Evolutionary conservation across 1,284 basidiomycete genomes (phyloP).

Genomic region (Xerocomus minutiporus): DNA sequence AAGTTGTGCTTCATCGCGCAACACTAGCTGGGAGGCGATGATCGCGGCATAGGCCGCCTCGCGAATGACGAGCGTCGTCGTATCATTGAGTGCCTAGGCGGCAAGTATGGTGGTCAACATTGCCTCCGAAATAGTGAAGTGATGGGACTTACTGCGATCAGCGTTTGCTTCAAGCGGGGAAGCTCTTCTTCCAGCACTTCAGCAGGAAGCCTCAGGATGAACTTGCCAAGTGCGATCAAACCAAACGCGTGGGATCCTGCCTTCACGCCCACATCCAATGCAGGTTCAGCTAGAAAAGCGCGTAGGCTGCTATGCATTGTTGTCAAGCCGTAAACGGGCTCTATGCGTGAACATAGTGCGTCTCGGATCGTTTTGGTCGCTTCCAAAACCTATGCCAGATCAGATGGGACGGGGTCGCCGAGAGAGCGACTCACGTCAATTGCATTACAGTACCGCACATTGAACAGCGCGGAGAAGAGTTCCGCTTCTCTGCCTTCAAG

Average conservation of each 20-base stretch:
- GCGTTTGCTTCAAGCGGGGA: constrained; percentile 62
- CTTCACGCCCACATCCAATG: constrained; percentile 47
- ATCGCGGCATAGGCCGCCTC: constrained; percentile 77
- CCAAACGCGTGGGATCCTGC: constrained; percentile 73
- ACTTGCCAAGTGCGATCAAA: constrained; percentile 74
- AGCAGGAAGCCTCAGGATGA: constrained; percentile 69
- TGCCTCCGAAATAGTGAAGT: background rate
- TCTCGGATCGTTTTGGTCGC: constrained; percentile 77
- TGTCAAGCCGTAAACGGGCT: constrained; percentile 78
- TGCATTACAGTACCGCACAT: constrained; percentile 63
- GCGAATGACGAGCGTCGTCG: constrained; percentile 66
- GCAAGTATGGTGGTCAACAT: background rate
- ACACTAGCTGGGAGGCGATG: constrained; percentile 73
- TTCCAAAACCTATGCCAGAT: constrained; percentile 57
- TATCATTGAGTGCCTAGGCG: constrained; percentile 64
- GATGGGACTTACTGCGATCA: constrained; percentile 55
- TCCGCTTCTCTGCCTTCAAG: constrained; percentile 72
- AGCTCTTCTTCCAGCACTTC: constrained; percentile 84
- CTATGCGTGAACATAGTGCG: constrained; percentile 60
- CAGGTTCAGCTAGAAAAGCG: constrained; percentile 53
- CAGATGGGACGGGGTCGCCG: constrained; percentile 8
- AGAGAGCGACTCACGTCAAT: constrained; percentile 47
- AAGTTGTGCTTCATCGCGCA: constrained; percentile 75
- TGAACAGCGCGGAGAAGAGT: constrained; percentile 59
- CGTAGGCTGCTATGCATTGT: constrained; percentile 69